phyloP scores from a whole-genome alignment of 495 filamentous ascomycete species.

The Darksidea phi region DNA sequence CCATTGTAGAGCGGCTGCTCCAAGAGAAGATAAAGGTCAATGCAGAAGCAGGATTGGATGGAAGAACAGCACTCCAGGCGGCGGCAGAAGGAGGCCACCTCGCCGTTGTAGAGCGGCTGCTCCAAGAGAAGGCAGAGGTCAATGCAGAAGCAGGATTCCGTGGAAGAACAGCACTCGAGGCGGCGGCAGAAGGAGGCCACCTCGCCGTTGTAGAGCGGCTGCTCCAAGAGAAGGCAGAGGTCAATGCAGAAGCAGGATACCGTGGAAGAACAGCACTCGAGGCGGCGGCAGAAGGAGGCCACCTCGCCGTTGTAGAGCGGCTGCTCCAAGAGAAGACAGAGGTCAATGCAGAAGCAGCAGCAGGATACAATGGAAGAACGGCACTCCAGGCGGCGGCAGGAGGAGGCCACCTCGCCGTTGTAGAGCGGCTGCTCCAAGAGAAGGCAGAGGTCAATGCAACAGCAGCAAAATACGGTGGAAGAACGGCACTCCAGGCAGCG shows the following conservation, averaged over 20 bases:
- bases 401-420: too few species aligned
- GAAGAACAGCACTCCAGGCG: too few species aligned
- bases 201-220: background rate
- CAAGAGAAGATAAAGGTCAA: too few species aligned
- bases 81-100: too few species aligned
- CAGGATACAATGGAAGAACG: background rate
- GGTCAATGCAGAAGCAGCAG: conserved; percentile 6
- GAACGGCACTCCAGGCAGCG: conserved; percentile 4
- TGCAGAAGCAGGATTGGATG: too few species aligned
- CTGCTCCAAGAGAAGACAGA: background rate
- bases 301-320: background rate
- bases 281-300: background rate
- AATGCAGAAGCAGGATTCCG: background rate
- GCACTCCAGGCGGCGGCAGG: background rate
- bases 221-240: background rate
- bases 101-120: background rate
- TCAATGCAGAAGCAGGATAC: background rate
- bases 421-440: too few species aligned
- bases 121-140: background rate
- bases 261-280: background rate
- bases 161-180: background rate
- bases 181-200: background rate
- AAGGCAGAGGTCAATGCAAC: too few species aligned
- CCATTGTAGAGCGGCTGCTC: too few species aligned
- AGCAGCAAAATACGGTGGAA: too few species aligned